Conservation (phyloP, 163 green algal species). For the Chloromonas sp. region DNA sequence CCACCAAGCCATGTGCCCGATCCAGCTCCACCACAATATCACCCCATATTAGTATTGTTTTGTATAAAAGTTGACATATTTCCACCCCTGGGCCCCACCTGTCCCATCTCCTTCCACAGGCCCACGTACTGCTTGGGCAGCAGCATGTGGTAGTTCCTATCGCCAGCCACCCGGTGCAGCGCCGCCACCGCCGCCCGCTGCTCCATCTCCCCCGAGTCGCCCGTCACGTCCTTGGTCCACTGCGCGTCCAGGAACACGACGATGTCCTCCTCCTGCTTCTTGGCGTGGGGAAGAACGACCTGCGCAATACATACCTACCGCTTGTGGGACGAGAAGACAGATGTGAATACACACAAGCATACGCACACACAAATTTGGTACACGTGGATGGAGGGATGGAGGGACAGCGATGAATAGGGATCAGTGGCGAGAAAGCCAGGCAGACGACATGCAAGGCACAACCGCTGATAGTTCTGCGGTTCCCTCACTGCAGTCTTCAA, state of each 20-base stretch:
- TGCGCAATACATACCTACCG: conserved; percentile 10
- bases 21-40: too few relatives aligned
- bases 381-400: background rate
- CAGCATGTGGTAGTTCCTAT: conserved; percentile 55
- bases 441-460: too few relatives aligned
- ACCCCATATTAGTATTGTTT: too few relatives aligned
- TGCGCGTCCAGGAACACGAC: conserved; percentile 67
- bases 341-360: background rate
- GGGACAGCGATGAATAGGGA: too few relatives aligned
- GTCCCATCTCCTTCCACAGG: conserved; percentile 53
- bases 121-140: conserved; percentile 54
- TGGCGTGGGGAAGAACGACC: conserved; percentile 77
- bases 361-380: background rate
- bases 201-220: conserved; percentile 57
- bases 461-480: too few relatives aligned
- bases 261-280: conserved; percentile 62
- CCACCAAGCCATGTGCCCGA: too few relatives aligned
- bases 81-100: conserved; percentile 1
- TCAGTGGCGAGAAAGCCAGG: too few relatives aligned
- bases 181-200: conserved; percentile 69
- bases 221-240: conserved; percentile 17
- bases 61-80: too few relatives aligned
- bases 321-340: too few relatives aligned
- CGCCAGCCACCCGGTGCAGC: conserved; percentile 61
- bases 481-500: too few relatives aligned